phyloP scores from a whole-genome alignment of 1,139 yeast genomes.

The Pneumocystis canis region DNA sequence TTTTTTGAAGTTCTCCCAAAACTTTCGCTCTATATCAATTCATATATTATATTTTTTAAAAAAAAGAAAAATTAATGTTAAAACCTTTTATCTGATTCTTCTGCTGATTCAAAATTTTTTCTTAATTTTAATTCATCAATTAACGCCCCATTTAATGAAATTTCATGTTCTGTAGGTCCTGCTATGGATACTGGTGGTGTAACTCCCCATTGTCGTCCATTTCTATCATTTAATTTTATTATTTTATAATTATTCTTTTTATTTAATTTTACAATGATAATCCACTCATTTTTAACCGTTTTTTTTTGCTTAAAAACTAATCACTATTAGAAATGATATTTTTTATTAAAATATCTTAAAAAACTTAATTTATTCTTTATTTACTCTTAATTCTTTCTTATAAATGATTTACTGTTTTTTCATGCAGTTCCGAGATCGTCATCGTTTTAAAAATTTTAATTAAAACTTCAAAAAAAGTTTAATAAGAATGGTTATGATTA shows the following conservation, averaged over 20 bases:
- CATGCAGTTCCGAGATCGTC: not conserved
- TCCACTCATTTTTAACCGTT: not conserved
- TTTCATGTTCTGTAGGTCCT: slow-evolving; percentile 73
- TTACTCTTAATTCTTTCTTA: not conserved
- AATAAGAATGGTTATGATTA: not conserved
- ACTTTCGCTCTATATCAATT: slow-evolving; percentile 44
- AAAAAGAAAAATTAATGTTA: not conserved
- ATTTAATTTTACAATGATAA: not conserved
- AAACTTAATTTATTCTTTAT: no score
- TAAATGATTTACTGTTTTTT: not conserved
- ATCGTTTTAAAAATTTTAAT: not conserved
- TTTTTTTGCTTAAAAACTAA: not conserved
- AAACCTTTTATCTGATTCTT: slow-evolving; percentile 24
- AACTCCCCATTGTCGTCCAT: slow-evolving; percentile 43
- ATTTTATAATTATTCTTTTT: not conserved
- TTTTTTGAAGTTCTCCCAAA: slow-evolving; percentile 49
- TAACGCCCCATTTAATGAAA: slow-evolving; percentile 54
- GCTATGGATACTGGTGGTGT: slow-evolving; percentile 79
- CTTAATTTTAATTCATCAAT: slow-evolving; percentile 67
- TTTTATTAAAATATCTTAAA: no score
- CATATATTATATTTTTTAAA: not conserved
- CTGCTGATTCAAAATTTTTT: slow-evolving; percentile 69
- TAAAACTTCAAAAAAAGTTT: not conserved
- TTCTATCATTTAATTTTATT: not conserved
- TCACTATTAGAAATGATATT: no score